Base-by-base conservation (phyloP, 805 yeast species). In the Kregervanrija fluxuum region DNA sequence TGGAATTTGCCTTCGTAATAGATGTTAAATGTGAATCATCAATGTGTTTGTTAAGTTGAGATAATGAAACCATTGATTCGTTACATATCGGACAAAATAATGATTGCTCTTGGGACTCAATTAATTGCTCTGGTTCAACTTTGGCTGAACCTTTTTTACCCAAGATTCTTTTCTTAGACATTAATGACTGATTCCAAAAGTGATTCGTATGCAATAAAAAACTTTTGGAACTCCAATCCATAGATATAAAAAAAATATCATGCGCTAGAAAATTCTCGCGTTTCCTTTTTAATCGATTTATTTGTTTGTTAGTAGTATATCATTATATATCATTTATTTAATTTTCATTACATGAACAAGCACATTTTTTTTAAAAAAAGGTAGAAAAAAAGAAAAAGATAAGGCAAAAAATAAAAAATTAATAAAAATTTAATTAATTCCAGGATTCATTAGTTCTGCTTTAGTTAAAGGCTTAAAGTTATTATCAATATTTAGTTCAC, bases 31-130 rank as follows among this genome's bases (percentile, higher is more conserved):
- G 96, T 8, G 62, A 74, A 46, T 75, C 82, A 57, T 88, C 95
- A 28, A 87, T 62, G 60, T 87, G 96, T 37, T 70, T 68, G 58
- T 85, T 85, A 45, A 86, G 65, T 48, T 76, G 82, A 12, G 52
- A 41, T 35, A 81, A 59, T 5, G 74, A 70, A 6, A 75, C 61
- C 81, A 83, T 79, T 1, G 61, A 40, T 46, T 79, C 82, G 11
- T 67, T 61, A 56, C 95, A 87, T 1, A 87, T 80, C 1, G 95
- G 95, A 54, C 95, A 87, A 6, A 49, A 33, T 8, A 49, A 30
- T n/a, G 28, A 22, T 22, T 22, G 28, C 28, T 22, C 28, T 22
- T 22, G 28, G 6, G 28, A 22, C 8, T 22, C 28, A 5, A 22
- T 47, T 45, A 2, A 33, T 32, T 9, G 35, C 35, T 5, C 40